These are phyloP conservation scores for Alternaria sp. DNA, from an alignment of 2,329 filamentous ascomycete genomes.

Conservation along the genomic window DNA sequence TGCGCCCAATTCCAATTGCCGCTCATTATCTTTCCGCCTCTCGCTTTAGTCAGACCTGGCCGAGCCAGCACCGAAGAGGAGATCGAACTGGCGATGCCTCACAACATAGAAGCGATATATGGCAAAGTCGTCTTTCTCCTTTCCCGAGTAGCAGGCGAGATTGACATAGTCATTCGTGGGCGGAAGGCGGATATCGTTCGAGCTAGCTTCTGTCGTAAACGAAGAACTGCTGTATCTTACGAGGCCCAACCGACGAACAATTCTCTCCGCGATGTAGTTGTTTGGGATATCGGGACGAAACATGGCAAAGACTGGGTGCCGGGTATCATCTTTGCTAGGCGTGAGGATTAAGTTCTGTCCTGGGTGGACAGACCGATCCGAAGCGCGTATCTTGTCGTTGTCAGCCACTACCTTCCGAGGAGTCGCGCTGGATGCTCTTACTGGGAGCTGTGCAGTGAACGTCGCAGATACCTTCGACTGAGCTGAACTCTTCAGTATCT, in stretches of 20 bases:
- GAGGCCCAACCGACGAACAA: not conserved
- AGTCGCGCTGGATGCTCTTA: not conserved
- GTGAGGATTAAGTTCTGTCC: not conserved
- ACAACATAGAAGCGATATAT: slow-evolving; percentile 7
- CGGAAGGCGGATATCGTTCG: not conserved
- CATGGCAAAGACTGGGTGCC: not conserved
- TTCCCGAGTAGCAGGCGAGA: not conserved
- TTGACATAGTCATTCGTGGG: slow-evolving; percentile 1
- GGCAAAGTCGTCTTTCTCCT: not conserved
- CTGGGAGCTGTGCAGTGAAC: not conserved
- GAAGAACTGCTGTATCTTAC: not conserved
- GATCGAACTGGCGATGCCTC: slow-evolving; percentile 6
- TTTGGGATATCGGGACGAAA: not conserved
- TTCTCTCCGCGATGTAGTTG: not conserved
- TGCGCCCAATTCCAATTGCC: not conserved
- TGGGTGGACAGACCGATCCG: not conserved
- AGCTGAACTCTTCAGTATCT: not conserved
- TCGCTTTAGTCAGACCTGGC: not conserved
- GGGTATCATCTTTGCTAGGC: not conserved
- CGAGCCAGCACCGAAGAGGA: not conserved
- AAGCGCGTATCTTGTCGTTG: not conserved
- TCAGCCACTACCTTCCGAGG: not conserved
- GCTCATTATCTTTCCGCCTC: not conserved
- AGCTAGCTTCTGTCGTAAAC: not conserved
- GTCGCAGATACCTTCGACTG: not conserved